Evolutionary conservation across 2,329 filamentous ascomycete species (phyloP), one percentile per base, ranked within the genome.

Genomic region (Cryphonectria radicalis): DNA sequence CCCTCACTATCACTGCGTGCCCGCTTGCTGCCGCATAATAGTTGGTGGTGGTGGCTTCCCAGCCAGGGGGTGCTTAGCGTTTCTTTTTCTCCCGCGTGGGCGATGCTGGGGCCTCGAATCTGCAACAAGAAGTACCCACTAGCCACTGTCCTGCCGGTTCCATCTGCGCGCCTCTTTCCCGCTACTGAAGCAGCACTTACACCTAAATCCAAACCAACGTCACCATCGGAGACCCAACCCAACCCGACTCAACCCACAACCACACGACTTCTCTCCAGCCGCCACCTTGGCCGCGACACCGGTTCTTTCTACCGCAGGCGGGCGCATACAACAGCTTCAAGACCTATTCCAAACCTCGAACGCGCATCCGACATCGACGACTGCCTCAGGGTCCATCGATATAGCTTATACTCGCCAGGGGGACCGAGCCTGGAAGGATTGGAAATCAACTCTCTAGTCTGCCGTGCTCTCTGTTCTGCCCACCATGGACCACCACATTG

Each of bases 401-500:
- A 50, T 17, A 19, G 28, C 37, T 22, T n/a, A 14, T 32, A 46
- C n/a, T 17, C 25, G 19, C 35, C 17, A 57, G 37, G 46, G 19
- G 55, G 55, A 25, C 43, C 57, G 57, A 60, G 40, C 35, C 46
- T 57, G 37, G 46, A 25, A 53, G 43, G 32, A 66, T 55, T 37
- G 46, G 25, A 37, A 66, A 66, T 66, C 40, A 19, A 19, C 22
- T 42, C 59, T 19, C 32, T 63, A 37, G 37, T n/a, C 60, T 57
- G n/a, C 25, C 25, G 19, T 14, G 42, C 40, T n/a, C 25, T 35
- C 28, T 32, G 42, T 46, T 55, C 50, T 40, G 43, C n/a, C 59
- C 74, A 75, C 73, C 66, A 87, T 87, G 85, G 84, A 89, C 75
- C 86, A 84, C 73, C 86, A 84, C 73, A 84, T 89, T 77, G 79